phyloP scores from a whole-genome alignment of 108 stramenopile species.

The Aurantiochytrium sp. region DNA sequence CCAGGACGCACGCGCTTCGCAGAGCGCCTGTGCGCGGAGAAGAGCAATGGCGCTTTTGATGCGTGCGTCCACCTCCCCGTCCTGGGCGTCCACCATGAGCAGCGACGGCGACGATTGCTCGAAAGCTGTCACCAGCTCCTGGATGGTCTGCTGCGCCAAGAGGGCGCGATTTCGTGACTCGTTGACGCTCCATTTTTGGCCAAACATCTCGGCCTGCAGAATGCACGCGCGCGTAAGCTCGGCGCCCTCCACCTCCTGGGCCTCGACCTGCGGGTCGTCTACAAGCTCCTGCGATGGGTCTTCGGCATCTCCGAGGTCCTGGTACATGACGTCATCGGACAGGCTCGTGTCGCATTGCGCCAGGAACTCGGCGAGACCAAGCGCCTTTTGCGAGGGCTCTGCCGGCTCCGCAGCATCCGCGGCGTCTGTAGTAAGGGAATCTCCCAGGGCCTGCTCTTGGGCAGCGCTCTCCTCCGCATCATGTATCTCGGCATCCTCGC shows the following conservation, averaged over 20 bases:
- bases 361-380: neutral
- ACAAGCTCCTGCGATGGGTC: neutral
- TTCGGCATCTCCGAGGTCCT: neutral
- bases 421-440: too few relatives aligned
- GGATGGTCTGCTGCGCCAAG: neutral
- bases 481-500: too few relatives aligned
- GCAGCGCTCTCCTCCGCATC: too few relatives aligned
- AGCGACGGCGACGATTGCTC: neutral
- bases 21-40: neutral
- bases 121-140: neutral
- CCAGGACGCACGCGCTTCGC: neutral
- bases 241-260: neutral
- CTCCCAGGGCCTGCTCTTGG: too few relatives aligned
- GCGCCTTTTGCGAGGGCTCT: neutral
- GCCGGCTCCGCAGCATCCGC: too few relatives aligned
- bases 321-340: neutral
- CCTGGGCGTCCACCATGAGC: neutral
- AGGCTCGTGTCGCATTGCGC: neutral
- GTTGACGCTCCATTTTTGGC: constrained; percentile 11
- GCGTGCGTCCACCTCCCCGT: neutral
- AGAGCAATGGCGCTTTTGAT: neutral
- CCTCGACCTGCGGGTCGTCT: constrained; percentile 1
- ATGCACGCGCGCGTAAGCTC: neutral
- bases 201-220: neutral
- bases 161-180: neutral